Base-by-base conservation (phyloP, 371 early-diverging fungal species). In the Mucor ambiguus region DNA sequence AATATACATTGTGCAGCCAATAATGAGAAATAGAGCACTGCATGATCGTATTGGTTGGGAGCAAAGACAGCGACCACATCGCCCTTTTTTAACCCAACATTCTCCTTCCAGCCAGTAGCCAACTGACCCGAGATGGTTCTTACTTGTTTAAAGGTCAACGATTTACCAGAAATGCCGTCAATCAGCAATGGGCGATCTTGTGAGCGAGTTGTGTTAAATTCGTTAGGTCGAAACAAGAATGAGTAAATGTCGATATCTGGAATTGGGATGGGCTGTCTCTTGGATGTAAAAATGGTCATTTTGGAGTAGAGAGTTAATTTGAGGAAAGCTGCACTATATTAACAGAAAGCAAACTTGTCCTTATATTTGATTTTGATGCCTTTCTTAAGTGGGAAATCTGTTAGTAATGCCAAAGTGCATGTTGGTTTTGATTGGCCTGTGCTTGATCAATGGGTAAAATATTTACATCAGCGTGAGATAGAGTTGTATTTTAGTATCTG, bases 61-160 rank as follows among this genome's bases (percentile, higher is more conserved):
- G 92, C 79, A 64, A 88, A 89, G 9, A 92, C 76, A 32, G 88
- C 93, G 20, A 93, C 83, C 0, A 89, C 89, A 66, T 93, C 90
- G 35, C 92, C 89, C 38, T 81, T 80, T 48, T 85, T 79, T 28
- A 94, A 79, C 0, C 84, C 84, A 6, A 87, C 74, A 60, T 86
- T 75, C 67, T 82, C 72, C 59, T 59, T 64, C 73, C 73, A 73
- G 1, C 73, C 73, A 24, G 41, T 49, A 35, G 70, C 73, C 85
- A 58, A 74, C 75, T 61, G 85, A 72, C 43, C 92, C 72, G 5
- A 79, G 78, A 16, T 85, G 64, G 61, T 86, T 76, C 66, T 80
- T 63, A n/a, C 71, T 66, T 90, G 82, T 22, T 76, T 81, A 71
- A 86, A 90, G 5, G 94, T 87, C 48, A 91, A 55, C 8, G 75